Conservation (phyloP, 2,329 filamentous ascomycete genomes). For the Xylariales sp. region DNA sequence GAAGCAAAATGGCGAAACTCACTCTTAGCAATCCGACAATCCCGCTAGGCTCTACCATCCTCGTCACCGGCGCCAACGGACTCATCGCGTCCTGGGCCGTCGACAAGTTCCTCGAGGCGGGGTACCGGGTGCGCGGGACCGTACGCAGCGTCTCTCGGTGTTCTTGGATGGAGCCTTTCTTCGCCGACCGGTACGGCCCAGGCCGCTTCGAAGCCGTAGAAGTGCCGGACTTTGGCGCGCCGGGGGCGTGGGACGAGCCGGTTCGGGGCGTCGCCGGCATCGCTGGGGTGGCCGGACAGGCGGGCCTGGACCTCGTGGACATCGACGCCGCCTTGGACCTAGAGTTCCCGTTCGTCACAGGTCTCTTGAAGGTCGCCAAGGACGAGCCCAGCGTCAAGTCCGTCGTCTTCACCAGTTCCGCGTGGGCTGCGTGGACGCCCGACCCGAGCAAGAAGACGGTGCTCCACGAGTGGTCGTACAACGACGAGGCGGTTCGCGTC, state of each 20-base stretch:
- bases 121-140: conserved; percentile 58
- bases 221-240: conserved; percentile 45
- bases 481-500: conserved; percentile 48
- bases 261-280: conserved; percentile 45
- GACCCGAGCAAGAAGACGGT: conserved; percentile 42
- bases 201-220: conserved; percentile 47
- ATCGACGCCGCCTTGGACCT: conserved; percentile 43
- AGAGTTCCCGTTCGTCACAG: conserved; percentile 37
- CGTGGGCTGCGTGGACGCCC: conserved; percentile 51
- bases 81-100: conserved; percentile 36
- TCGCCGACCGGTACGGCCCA: conserved; percentile 44
- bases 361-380: conserved; percentile 45
- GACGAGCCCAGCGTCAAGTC: conserved; percentile 44
- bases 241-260: conserved; percentile 44
- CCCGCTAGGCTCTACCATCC: conserved; percentile 30
- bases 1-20: conserved; percentile 25
- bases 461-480: conserved; percentile 47
- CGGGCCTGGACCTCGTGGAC: conserved; percentile 39
- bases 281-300: conserved; percentile 45
- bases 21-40: conserved; percentile 28
- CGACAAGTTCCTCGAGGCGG: conserved; percentile 41
- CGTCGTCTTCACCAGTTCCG: conserved; percentile 49
- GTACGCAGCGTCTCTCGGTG: conserved; percentile 52
- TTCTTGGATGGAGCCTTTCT: conserved; percentile 48
- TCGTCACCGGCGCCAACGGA: conserved; percentile 42